Percentiles rank a stretch among this genome's conserved stretches.
phyloP scores from a whole-genome alignment of 2,329 filamentous ascomycete species.

The Fonsecaea nubica region DNA sequence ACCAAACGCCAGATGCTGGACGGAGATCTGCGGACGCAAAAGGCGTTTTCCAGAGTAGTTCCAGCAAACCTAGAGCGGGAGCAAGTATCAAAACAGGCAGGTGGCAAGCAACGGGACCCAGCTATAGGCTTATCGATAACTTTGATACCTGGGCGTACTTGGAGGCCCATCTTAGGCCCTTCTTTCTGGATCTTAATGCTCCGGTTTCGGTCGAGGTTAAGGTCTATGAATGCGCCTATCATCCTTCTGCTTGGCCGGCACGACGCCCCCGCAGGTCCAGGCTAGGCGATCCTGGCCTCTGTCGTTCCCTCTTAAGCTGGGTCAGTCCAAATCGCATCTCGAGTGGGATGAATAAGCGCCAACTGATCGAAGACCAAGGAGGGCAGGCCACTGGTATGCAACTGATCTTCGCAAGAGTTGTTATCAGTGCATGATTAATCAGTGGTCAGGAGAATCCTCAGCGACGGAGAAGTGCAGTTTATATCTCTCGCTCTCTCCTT shows the following conservation, averaged over 20 bases:
- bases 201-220: not conserved
- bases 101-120: not conserved
- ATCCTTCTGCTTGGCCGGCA: not conserved
- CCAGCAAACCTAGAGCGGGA: not conserved
- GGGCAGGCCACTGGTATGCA: not conserved
- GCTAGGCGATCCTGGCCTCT: not conserved
- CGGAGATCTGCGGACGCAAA: constrained; percentile 17
- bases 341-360: not conserved
- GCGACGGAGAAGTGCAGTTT: not conserved
- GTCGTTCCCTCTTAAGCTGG: not conserved
- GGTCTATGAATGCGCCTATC: not conserved
- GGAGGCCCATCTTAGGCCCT: not conserved
- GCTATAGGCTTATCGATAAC: not conserved
- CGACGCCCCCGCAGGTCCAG: not conserved
- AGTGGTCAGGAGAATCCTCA: not conserved
- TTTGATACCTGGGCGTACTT: not conserved
- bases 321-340: not conserved
- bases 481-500: not conserved
- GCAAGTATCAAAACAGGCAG: not conserved
- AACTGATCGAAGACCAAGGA: not conserved
- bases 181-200: not conserved
- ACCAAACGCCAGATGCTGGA: not conserved
- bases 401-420: not conserved
- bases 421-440: constrained; percentile 17
- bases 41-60: not conserved